Conservation (phyloP, 371 early-diverging fungal species). For the Thermomucor indicae-seudaticae region DNA sequence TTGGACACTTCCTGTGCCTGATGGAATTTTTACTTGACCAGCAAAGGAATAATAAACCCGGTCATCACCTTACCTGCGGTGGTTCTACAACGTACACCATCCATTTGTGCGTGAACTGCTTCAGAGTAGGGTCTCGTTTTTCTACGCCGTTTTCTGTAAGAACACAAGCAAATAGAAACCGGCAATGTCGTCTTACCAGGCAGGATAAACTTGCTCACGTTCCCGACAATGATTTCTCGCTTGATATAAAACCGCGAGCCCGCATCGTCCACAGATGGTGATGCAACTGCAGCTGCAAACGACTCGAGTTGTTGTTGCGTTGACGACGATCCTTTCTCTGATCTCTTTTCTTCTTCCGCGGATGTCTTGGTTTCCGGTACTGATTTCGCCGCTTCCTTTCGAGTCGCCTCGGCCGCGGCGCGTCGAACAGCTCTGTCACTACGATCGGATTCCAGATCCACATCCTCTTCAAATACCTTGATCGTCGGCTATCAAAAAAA, state of each 20-base stretch:
- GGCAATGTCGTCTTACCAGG: constrained; percentile 39
- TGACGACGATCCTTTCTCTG: not conserved
- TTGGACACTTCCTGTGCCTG: constrained; percentile 48
- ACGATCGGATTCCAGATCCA: constrained; percentile 57
- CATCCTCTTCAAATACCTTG: constrained; percentile 69
- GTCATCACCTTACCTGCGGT: constrained; percentile 24
- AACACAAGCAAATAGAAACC: too few relatives aligned
- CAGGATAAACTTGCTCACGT: constrained; percentile 74
- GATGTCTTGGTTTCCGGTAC: not conserved
- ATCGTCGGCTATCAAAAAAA: constrained; percentile 54
- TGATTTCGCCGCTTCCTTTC: not conserved
- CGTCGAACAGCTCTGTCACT: not conserved
- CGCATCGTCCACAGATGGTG: constrained; percentile 19
- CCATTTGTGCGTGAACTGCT: constrained; percentile 82
- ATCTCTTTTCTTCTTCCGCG: not conserved
- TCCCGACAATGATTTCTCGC: constrained; percentile 77
- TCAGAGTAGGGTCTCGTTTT: constrained; percentile 56
- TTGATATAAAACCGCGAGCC: constrained; percentile 88
- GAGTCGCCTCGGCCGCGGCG: constrained; percentile 4
- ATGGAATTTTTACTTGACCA: not conserved
- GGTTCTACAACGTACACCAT: constrained; percentile 80
- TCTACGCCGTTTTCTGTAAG: constrained; percentile 31
- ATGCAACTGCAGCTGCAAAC: constrained; percentile 23
- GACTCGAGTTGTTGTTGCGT: constrained; percentile 16
- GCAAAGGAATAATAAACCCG: not conserved